Evolutionary conservation across 1,139 yeast genomes (phyloP).

Genomic region (Blastobotrys raffinosifermentans): DNA sequence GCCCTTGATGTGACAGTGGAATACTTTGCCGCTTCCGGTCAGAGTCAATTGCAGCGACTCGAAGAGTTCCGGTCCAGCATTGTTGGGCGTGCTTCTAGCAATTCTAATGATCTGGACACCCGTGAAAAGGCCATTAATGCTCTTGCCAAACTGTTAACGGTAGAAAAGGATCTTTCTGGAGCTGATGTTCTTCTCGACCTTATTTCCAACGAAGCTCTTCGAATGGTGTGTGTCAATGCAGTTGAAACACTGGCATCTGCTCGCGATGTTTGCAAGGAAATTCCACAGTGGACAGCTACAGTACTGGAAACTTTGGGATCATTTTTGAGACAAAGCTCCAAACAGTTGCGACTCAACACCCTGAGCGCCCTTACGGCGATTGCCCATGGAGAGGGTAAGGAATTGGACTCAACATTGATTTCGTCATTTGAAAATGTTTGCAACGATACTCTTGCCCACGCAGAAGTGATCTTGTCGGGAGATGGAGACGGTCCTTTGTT

Average conservation of each 20-base stretch:
- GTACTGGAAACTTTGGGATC: conserved; percentile 18
- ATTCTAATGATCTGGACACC: conserved; percentile 46
- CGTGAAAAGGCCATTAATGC: conserved; percentile 43
- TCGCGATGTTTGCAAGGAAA: conserved; percentile 8
- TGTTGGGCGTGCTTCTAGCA: conserved; percentile 37
- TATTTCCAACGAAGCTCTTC: conserved; percentile 29
- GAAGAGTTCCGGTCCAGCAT: conserved; percentile 24
- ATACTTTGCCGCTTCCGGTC: conserved; percentile 29
- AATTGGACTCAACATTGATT: too few species aligned
- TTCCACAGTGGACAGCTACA: conserved; percentile 18
- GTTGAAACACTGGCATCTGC: conserved; percentile 20
- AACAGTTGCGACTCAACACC: conserved; percentile 24
- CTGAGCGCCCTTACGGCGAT: conserved; percentile 23
- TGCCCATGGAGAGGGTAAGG: too few species aligned
- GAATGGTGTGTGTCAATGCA: conserved; percentile 25
- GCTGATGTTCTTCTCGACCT: conserved; percentile 22
- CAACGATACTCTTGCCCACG: too few species aligned
- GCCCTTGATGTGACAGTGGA: conserved; percentile 41
- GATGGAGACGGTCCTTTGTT: too few species aligned
- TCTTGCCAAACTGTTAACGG: conserved; percentile 18
- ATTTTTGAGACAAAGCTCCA: conserved; percentile 23
- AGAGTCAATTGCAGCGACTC: conserved; percentile 10
- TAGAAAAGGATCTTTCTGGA: conserved; percentile 13
- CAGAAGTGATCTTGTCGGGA: too few species aligned
- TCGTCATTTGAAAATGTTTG: too few species aligned